Evolutionary conservation across 257 asterid species (phyloP).

Genomic region (Catharanthus roseus): DNA sequence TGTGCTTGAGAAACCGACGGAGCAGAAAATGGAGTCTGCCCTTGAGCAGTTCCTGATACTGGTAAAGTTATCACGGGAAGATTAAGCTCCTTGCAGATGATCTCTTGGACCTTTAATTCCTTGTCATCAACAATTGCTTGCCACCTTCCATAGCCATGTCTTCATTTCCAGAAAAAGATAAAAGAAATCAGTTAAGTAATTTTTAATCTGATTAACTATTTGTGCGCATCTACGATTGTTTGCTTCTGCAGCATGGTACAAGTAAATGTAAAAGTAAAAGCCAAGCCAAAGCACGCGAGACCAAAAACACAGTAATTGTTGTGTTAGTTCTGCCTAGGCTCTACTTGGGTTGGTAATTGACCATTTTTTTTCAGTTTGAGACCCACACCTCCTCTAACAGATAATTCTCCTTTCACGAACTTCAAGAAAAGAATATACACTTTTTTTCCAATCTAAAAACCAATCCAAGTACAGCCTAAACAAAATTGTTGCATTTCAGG

Average conservation of each 20-base stretch:
- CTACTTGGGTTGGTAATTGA: too few species aligned
- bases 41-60: conserved; percentile 51
- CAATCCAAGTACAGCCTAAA: too few species aligned
- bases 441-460: too few species aligned
- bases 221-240: too few species aligned
- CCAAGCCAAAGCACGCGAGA: not conserved
- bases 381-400: too few species aligned
- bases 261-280: not conserved
- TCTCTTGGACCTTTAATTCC: conserved; percentile 76
- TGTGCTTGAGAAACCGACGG: conserved; percentile 41
- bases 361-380: too few species aligned
- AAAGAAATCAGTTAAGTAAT: conserved; percentile 13
- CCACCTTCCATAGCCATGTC: conserved; percentile 99
- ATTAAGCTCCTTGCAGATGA: conserved; percentile 81
- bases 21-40: conserved; percentile 33
- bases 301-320: not conserved
- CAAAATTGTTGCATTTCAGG: too few species aligned
- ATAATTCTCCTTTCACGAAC: too few species aligned
- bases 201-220: not conserved
- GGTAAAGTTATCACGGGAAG: conserved; percentile 59
- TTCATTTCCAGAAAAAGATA: conserved; percentile 26
- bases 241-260: not conserved
- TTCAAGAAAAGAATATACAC: too few species aligned
- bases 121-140: conserved; percentile 94
- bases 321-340: not conserved